Evolutionary conservation across 1,284 basidiomycete species (phyloP), one percentile per base, ranked within the genome.

Genomic region (Cutaneotrichosporon curvatum): DNA sequence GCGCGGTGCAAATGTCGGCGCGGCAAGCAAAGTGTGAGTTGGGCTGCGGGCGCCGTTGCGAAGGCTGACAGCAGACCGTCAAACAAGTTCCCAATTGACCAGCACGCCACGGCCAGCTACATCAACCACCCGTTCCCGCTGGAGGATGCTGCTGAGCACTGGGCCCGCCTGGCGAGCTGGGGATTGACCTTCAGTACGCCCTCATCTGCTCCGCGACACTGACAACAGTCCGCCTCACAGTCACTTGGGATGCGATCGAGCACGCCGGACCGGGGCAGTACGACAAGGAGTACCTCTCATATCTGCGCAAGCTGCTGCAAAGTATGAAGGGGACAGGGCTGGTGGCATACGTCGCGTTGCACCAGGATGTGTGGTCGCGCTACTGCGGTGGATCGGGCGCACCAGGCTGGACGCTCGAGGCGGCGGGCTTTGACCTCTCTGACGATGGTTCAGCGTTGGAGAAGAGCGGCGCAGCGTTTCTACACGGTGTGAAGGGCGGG

Each of bases 241-340:
- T 97, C 4, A 95, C 92, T 1, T 98, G 94, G 95, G 94, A 98
- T 65, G 87, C 91, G 0, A 76, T 98, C 19, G 90, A 96, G 62
- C 95, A 97, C 61, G 79, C 76, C 45, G 92, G 86, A 54, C 87
- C 81, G 84, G 88, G 88, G 2, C 71, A 81, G 39, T 92, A 88
- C 59, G 91, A 97, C 68, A 70, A 67, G 4, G 83, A 84, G 38
- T 98, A 96, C 65, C 75, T 98, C 3, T 67, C 76, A 7, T 97
- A 98, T 65, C 72, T 98, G 18, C 78, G 79, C 37, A 63, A 73
- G 1, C 70, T 98, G 2, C 75, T 98, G 6, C 76, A 78, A 0
- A 68, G 90, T n/a, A 78, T 96, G 48, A 82, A 85, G 0, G 67
- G 83, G 50, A 88, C 86, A 51, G 89, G 89, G 2, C 67, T 98